These are phyloP conservation scores for Jackrogersella minutella DNA, from an alignment of 495 filamentous ascomycete species.

Conservation along the genomic window DNA sequence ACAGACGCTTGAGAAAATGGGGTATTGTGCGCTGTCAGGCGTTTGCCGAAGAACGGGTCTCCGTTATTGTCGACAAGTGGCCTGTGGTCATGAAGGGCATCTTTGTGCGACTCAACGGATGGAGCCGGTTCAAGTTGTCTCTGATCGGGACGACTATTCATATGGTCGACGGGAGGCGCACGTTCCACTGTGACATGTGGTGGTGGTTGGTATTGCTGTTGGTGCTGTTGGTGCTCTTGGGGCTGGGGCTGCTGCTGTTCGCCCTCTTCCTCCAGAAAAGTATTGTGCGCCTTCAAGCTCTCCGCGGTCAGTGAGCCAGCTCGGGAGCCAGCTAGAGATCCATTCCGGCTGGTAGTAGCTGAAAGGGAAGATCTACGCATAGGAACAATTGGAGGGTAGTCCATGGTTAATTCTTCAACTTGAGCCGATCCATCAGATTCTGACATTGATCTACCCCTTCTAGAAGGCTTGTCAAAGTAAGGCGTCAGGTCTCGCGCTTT, in stretches of 20 bases:
- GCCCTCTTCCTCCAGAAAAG: conserved; percentile 45
- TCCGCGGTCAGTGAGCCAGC: conserved; percentile 68
- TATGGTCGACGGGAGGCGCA: conserved; percentile 39
- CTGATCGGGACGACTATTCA: conserved; percentile 43
- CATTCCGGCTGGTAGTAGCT: conserved; percentile 73
- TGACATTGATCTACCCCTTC: conserved; percentile 54
- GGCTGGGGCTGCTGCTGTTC: conserved; percentile 43
- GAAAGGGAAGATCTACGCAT: conserved; percentile 71
- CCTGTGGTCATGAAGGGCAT: conserved; percentile 42
- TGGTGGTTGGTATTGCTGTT: conserved; percentile 38
- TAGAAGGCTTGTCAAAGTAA: conserved; percentile 45
- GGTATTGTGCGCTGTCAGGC: conserved; percentile 60
- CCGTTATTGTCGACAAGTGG: conserved; percentile 58
- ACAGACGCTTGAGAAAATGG: conserved; percentile 68
- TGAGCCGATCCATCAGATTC: conserved; percentile 55
- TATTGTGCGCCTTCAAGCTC: conserved; percentile 68
- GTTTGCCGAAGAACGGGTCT: conserved; percentile 63
- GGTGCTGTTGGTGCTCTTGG: conserved; percentile 41
- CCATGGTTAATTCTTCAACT: conserved; percentile 61
- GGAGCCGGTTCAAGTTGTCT: conserved; percentile 40
- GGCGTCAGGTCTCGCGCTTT: conserved; percentile 46
- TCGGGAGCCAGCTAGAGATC: conserved; percentile 64
- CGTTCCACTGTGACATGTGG: conserved; percentile 38
- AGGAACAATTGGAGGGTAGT: conserved; percentile 68
- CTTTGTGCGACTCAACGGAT: conserved; percentile 47